phyloP scores from a whole-genome alignment of 2,329 filamentous ascomycete genomes.

The Pseudocercospora eumusae region DNA sequence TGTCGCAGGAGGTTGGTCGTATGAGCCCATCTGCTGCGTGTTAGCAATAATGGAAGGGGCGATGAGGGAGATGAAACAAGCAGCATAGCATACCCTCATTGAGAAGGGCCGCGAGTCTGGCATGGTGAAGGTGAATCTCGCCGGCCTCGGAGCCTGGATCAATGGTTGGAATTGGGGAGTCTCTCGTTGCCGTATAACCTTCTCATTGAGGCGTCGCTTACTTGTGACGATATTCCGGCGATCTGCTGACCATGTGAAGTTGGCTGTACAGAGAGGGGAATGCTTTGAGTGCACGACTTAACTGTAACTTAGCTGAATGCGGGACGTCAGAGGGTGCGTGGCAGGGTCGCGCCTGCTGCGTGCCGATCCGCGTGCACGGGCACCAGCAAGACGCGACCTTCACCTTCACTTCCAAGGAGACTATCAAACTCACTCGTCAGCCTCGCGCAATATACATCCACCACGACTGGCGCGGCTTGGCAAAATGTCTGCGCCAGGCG shows the following conservation, averaged over 20 bases:
- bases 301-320: background rate
- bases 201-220: background rate
- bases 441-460: background rate
- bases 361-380: constrained; percentile 7
- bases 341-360: constrained; percentile 10
- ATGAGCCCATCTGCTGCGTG: constrained; percentile 40
- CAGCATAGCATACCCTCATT: constrained; percentile 28
- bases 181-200: background rate
- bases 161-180: background rate
- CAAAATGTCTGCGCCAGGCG: constrained; percentile 15
- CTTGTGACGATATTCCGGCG: background rate
- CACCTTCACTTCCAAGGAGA: background rate
- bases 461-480: background rate
- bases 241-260: background rate
- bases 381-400: constrained; percentile 4
- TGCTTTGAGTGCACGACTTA: constrained; percentile 3
- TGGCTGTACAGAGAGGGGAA: constrained; percentile 11
- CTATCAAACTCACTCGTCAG: background rate
- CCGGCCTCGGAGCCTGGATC: constrained; percentile 6
- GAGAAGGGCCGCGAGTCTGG: constrained; percentile 31
- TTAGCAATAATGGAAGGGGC: background rate
- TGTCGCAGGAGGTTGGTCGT: constrained; percentile 51
- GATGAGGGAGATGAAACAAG: background rate
- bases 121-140: constrained; percentile 19
- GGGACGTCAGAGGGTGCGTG: background rate